Conservation (phyloP, 139 green algal genomes). For the Tetratostichococcus sp. region DNA sequence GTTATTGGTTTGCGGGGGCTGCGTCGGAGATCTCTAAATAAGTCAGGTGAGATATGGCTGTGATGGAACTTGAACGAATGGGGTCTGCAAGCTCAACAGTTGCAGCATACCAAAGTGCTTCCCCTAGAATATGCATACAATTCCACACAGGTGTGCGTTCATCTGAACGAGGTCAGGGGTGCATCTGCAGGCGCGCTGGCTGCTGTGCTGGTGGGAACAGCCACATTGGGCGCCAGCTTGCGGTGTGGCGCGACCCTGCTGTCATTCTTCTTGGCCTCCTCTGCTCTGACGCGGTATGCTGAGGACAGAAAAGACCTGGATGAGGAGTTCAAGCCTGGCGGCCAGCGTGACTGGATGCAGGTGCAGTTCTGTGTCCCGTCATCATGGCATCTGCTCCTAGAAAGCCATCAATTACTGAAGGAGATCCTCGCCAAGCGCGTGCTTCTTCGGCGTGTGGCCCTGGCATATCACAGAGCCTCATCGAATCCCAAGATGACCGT, state of each 20-base stretch:
- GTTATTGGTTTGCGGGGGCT: not conserved
- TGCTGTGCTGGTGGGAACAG: conserved; percentile 55
- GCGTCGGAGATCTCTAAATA: not conserved
- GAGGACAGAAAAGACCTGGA: conserved; percentile 72
- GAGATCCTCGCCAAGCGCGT: no score
- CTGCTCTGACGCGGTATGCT: conserved; percentile 66
- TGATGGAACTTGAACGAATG: no score
- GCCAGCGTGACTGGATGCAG: conserved; percentile 80
- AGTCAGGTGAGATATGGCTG: not conserved
- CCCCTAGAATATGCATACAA: no score
- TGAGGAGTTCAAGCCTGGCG: conserved; percentile 65
- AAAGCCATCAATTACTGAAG: no score
- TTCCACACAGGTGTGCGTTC: no score
- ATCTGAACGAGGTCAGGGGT: not conserved
- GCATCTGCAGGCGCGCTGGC: conserved; percentile 41
- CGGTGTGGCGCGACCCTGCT: conserved; percentile 68
- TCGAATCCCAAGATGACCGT: not conserved
- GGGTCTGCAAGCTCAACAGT: no score
- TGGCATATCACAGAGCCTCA: no score
- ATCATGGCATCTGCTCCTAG: no score
- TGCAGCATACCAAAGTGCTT: no score
- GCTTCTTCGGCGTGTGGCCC: no score
- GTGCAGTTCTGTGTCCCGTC: no score
- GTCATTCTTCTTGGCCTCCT: conserved; percentile 72
- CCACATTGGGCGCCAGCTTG: conserved; percentile 57